Base-by-base conservation (phyloP, 139 green algal genomes). In the Coelastrella sp. region DNA sequence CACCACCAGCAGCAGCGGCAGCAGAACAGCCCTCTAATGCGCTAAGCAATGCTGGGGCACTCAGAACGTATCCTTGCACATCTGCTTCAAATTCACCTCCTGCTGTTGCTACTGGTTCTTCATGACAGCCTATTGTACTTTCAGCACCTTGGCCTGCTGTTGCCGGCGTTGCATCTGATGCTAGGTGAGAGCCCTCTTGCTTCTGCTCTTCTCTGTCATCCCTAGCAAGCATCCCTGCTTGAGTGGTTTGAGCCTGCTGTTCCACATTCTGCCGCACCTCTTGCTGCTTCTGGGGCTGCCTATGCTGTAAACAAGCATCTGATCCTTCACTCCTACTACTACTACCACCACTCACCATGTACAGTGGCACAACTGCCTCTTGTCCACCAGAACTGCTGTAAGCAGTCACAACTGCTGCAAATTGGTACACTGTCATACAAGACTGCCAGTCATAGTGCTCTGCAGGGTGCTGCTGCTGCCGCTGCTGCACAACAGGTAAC, bases 21-120 rank as follows among this genome's bases (percentile, higher is more conserved):
- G 62, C 59, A n/a, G 8, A 7, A 34, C 41, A 45, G 43, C 19
- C n/a, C n/a, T n/a, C n/a, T n/a, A n/a, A 25, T 5, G 5, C 17
- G 30, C 11, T 48, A 30, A 35, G n/a, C n/a, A 79, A 34, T 2
- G 19, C n/a, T 41, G 71, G 71, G 2, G 71, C 71, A 41, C 38
- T 25, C 27, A 79, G 21, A 35, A 79, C 41, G 32, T 62, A 79
- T 11, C 71, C 71, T 13, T 60, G 40, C 43, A 79, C 41, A n/a
- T 37, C 68, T 37, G 30, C 38, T 3, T 59, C 68, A 30, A 15
- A 66, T 9, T 27, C 21, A 15, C 57, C 27, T 66, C 15, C 23
- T 32, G n/a, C n/a, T n/a, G n/a, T n/a, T n/a, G n/a, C n/a, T n/a
- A n/a, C n/a, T n/a, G n/a, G n/a, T n/a, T n/a, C n/a, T n/a, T n/a